Evolutionary conservation across 306 rosid species (phyloP), one percentile per base, ranked within the genome.

Genomic region (Alnus glutinosa): DNA sequence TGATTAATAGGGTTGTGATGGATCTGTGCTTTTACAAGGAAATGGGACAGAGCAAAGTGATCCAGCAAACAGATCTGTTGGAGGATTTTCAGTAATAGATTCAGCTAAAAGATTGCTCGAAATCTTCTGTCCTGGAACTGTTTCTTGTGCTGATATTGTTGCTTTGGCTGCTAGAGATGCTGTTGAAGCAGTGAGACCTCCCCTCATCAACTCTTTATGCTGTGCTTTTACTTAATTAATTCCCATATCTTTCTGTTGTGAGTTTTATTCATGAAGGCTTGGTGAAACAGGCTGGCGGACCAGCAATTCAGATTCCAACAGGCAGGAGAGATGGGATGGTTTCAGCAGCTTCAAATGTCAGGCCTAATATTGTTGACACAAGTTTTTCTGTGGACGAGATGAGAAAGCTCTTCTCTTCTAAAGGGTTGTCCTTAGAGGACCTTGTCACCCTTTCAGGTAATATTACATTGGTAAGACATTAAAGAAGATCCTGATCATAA

Each of bases 151-250:
- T 47, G 98, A 94, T 81, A 86, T 94, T 71, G 77, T 94, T 79
- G 98, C 89, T 78, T 70, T 94, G 74, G 97, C 97, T 73, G 97
- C 98, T 5, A 88, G 97, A 88, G 98, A 94, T 82, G 97, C 98
- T 0, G 94, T 94, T 82, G 98, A 88, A 82, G 52, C 86, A 77
- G 97, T 92, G 77, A 87, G 94, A 44, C 30, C 32, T 37, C 79
- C 51, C 73, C 78, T 61, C 76, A 51, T 48, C 23, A 70, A 34
- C 28, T 42, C 32, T 64, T 42, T 4, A 47, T 50, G 62, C 55
- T 19, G 4, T 85, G 47, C 39, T 72, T 64, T 57, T 1, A 30
- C 13, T 50, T 48, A 15, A 10, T 50, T 48, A 23, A 10, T 7
- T 68, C 74, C 71, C 39, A 70, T 52, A 28, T 61, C 5, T 62